phyloP scores from a whole-genome alignment of 2,329 filamentous ascomycete species.

The Calonectria montana region DNA sequence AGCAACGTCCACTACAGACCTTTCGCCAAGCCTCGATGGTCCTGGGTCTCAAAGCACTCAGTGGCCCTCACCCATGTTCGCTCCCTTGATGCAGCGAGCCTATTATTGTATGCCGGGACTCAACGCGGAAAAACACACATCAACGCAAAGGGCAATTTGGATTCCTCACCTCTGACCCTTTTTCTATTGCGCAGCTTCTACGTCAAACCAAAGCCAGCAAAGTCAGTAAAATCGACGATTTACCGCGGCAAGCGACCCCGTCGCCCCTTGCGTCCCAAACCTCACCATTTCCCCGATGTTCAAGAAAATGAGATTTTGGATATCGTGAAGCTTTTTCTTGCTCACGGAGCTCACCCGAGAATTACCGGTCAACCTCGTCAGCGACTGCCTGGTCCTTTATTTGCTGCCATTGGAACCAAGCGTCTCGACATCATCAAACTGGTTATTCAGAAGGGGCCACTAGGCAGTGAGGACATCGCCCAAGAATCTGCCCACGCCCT shows the following conservation, averaged over 20 bases:
- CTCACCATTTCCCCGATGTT: not conserved
- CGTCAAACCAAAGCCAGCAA: not conserved
- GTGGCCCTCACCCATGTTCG: not conserved
- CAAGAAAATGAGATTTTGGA: too few relatives aligned
- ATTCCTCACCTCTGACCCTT: not conserved
- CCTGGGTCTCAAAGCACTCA: not conserved
- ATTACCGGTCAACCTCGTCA: not conserved
- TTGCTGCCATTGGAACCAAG: not conserved
- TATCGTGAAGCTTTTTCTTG: not conserved
- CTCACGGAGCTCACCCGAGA: not conserved
- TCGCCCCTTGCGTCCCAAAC: not conserved
- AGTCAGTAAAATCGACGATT: not conserved
- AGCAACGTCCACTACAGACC: too few relatives aligned
- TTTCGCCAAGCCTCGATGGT: not conserved
- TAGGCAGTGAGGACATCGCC: not conserved
- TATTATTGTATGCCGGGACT: not conserved
- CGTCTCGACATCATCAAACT: not conserved
- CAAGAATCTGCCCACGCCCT: not conserved
- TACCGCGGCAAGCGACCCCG: not conserved
- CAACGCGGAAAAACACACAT: not conserved
- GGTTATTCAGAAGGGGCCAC: not conserved
- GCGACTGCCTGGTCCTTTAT: not conserved
- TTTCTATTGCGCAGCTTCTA: not conserved
- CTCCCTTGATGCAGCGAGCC: not conserved
- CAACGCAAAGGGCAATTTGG: not conserved